phyloP scores from a whole-genome alignment of 495 filamentous ascomycete species.

The Aspergillus heteromorphus region DNA sequence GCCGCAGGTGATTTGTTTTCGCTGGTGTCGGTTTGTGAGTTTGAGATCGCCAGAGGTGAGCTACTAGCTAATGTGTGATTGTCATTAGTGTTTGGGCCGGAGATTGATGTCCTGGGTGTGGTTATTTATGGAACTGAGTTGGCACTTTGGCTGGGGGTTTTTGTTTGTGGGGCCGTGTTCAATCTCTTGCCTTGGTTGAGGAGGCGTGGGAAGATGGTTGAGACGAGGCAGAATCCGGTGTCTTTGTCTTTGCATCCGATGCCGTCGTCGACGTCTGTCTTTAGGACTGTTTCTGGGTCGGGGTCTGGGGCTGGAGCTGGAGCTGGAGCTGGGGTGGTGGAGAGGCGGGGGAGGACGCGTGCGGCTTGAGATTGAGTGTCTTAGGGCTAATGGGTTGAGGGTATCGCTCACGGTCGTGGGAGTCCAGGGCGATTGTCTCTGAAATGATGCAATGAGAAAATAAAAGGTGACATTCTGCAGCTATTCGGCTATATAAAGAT shows the following conservation, averaged over 20 bases:
- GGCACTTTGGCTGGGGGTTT: slow-evolving; percentile 56
- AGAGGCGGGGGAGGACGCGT: background rate
- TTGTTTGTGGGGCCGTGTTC: slow-evolving; percentile 54
- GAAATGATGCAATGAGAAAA: no score
- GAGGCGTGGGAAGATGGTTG: slow-evolving; percentile 12
- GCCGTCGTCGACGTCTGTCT: slow-evolving; percentile 54
- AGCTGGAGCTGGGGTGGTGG: no score
- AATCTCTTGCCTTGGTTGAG: slow-evolving; percentile 52
- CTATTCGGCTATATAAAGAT: no score
- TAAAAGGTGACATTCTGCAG: no score
- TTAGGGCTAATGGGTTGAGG: no score
- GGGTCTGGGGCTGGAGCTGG: no score
- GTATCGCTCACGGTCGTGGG: no score
- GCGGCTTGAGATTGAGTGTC: no score
- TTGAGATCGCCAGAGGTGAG: background rate
- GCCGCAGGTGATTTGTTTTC: slow-evolving; percentile 59
- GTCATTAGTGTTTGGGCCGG: slow-evolving; percentile 47
- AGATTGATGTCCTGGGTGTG: slow-evolving; percentile 51
- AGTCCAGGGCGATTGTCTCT: no score
- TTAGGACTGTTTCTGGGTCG: slow-evolving; percentile 42
- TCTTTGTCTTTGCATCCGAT: slow-evolving; percentile 41
- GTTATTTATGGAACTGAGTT: slow-evolving; percentile 59
- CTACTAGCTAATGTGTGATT: slow-evolving; percentile 7
- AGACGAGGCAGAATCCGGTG: slow-evolving; percentile 19
- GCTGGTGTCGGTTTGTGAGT: slow-evolving; percentile 47